Evolutionary conservation across 495 filamentous ascomycete species (phyloP).

Genomic region (Xylaria telfairii): DNA sequence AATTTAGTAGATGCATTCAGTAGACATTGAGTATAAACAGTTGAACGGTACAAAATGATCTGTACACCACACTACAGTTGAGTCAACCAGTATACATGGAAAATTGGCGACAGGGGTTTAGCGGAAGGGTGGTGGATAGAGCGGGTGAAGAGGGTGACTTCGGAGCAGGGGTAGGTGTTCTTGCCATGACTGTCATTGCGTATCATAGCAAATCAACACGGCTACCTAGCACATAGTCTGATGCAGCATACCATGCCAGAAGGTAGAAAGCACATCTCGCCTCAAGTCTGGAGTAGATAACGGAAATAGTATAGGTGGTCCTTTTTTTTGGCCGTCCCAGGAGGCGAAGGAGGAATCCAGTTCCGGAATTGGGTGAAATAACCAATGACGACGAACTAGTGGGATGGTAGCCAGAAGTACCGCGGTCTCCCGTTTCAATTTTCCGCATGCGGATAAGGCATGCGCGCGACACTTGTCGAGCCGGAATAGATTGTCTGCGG

Average conservation of each 20-base stretch:
- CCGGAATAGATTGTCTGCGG: constrained; percentile 7
- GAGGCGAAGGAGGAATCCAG: background rate
- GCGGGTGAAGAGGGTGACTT: background rate
- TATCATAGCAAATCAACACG: constrained; percentile 1
- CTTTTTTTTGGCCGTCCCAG: background rate
- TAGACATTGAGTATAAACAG: background rate
- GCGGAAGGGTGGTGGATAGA: constrained; percentile 11
- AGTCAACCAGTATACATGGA: background rate
- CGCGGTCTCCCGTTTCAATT: background rate
- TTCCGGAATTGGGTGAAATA: background rate
- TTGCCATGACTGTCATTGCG: background rate
- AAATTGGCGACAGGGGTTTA: constrained; percentile 1
- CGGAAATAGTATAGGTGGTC: background rate
- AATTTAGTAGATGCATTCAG: constrained; percentile 5
- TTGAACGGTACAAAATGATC: background rate
- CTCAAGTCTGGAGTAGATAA: background rate
- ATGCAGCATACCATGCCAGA: background rate
- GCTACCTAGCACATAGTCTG: background rate
- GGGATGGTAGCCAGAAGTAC: constrained; percentile 1
- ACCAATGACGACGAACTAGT: constrained; percentile 14
- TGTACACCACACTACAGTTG: background rate
- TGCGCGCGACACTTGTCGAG: constrained; percentile 5
- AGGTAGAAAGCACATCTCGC: background rate
- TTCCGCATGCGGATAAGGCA: constrained; percentile 9
- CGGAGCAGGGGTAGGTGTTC: background rate